phyloP scores from a whole-genome alignment of 768 basidiomycete species.

The Boletus coccyginus region DNA sequence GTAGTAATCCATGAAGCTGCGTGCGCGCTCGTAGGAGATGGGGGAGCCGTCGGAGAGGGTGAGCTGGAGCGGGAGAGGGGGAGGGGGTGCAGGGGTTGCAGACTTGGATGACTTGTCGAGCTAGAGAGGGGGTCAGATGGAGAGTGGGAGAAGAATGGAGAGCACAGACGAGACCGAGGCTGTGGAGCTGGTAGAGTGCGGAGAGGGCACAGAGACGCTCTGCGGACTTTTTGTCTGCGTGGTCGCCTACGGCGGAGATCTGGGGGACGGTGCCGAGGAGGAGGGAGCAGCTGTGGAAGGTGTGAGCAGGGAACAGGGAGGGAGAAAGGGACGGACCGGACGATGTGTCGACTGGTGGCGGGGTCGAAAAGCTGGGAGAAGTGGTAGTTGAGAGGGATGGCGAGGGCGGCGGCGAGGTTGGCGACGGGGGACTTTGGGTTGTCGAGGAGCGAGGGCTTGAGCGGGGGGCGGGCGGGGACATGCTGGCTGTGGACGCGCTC shows the following conservation, averaged over 20 bases:
- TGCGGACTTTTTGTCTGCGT: conserved; percentile 56
- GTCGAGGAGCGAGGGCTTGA: conserved; percentile 32
- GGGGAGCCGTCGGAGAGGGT: conserved; percentile 59
- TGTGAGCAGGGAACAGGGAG: conserved; percentile 1
- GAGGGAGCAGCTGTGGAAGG: conserved; percentile 21
- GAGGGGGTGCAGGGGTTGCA: background rate
- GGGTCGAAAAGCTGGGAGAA: conserved; percentile 15
- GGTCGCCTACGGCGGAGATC: conserved; percentile 64
- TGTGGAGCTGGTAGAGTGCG: conserved; percentile 67
- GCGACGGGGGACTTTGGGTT: conserved; percentile 55
- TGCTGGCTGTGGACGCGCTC: conserved; percentile 22
- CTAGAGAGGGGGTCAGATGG: conserved; percentile 13
- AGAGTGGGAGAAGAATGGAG: background rate
- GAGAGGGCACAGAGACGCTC: conserved; percentile 75
- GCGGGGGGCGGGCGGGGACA: background rate
- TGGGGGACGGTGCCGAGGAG: conserved; percentile 27
- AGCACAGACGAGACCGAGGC: conserved; percentile 57
- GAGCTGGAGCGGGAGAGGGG: conserved; percentile 19
- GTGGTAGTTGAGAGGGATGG: conserved; percentile 16
- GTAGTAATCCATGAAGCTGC: conserved; percentile 94
- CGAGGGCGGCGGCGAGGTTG: conserved; percentile 34
- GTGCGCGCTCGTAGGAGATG: conserved; percentile 69
- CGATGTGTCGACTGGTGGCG: conserved; percentile 9
- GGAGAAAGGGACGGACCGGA: conserved; percentile 17
- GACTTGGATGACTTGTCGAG: conserved; percentile 31